Conservation (phyloP, 495 filamentous ascomycete genomes). For the Xylaria castorea region DNA sequence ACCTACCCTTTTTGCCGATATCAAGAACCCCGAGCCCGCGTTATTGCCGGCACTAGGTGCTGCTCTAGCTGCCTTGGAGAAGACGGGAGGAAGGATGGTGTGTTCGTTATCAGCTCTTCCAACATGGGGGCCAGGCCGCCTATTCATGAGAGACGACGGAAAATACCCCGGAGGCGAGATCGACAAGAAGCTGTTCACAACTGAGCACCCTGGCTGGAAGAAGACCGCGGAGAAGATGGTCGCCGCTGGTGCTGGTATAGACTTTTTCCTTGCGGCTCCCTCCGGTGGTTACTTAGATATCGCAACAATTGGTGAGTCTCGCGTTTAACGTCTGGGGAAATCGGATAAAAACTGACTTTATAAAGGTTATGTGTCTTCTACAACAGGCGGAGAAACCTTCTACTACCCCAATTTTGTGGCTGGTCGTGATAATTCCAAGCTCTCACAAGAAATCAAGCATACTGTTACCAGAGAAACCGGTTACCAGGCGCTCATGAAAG, state of each 20-base stretch:
- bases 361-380: conserved; percentile 70
- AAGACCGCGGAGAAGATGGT: conserved; percentile 88
- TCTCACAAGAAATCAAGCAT: conserved; percentile 86
- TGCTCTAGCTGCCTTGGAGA: conserved; percentile 77
- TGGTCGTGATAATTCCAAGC: conserved; percentile 80
- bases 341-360: conserved; percentile 31
- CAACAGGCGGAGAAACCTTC: conserved; percentile 90
- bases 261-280: conserved; percentile 93
- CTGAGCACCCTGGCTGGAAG: conserved; percentile 83
- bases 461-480: conserved; percentile 91
- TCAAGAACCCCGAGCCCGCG: conserved; percentile 88
- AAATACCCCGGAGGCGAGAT: conserved; percentile 86
- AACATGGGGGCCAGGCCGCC: conserved; percentile 84
- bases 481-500: conserved; percentile 98
- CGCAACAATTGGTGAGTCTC: conserved; percentile 82
- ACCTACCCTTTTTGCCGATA: conserved; percentile 80
- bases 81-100: conserved; percentile 91
- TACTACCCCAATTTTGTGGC: conserved; percentile 96
- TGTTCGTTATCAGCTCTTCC: conserved; percentile 84
- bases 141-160: conserved; percentile 85
- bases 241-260: conserved; percentile 83
- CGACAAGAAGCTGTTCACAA: conserved; percentile 90
- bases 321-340: background rate
- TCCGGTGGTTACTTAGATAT: conserved; percentile 91
- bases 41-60: conserved; percentile 84